Conservation (phyloP, 441 rosid genomes). For the Euphorbia celastroides region DNA sequence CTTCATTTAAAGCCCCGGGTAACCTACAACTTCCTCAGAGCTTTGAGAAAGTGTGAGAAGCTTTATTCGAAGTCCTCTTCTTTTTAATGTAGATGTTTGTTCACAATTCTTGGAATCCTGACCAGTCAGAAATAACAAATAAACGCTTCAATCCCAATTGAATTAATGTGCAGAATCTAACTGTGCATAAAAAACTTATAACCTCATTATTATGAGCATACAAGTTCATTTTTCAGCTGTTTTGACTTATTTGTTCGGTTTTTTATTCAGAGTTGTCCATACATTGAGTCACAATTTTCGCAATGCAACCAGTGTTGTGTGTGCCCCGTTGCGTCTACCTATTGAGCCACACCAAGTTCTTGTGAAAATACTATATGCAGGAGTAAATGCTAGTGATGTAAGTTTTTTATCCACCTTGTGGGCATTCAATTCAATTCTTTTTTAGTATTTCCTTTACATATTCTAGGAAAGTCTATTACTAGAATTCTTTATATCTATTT, state of each 20-base stretch:
- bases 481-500: too few relatives aligned
- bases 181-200: not conserved
- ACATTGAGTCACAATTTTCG: conserved; percentile 86
- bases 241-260: conserved; percentile 17
- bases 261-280: conserved; percentile 74
- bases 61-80: conserved; percentile 3
- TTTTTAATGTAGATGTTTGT: not conserved
- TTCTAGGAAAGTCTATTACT: too few relatives aligned
- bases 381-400: conserved; percentile 99
- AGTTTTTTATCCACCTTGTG: conserved; percentile 34
- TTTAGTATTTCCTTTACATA: not conserved
- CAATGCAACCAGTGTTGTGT: conserved; percentile 63
- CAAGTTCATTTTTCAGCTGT: not conserved
- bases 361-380: conserved; percentile 81
- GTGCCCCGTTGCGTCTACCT: conserved; percentile 45
- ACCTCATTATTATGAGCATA: not conserved
- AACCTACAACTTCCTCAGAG: conserved; percentile 58
- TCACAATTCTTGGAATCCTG: not conserved
- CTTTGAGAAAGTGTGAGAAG: conserved; percentile 83
- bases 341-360: conserved; percentile 71
- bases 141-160: not conserved
- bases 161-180: not conserved
- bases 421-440: conserved; percentile 7
- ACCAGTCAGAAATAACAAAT: not conserved
- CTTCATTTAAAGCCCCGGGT: conserved; percentile 31